Conservation (phyloP, 192 early-diverging fungal genomes). For the Coemansia sp. region DNA sequence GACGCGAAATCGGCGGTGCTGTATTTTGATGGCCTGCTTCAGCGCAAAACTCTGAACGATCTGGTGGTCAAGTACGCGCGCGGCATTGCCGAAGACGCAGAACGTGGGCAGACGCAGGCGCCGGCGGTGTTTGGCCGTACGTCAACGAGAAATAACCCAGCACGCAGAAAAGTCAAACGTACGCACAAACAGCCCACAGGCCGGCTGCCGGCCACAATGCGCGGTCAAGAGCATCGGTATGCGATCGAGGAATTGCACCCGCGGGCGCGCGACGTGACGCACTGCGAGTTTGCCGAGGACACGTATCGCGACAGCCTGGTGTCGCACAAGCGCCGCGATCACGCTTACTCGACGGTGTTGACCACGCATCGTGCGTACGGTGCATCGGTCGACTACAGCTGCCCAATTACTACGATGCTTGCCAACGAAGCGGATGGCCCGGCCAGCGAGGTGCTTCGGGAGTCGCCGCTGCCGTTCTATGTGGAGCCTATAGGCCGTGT, state of each 20-base stretch:
- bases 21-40: conserved; percentile 15
- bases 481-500: neutral
- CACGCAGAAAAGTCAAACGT: neutral
- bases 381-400: conserved; percentile 10
- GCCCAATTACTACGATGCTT: conserved; percentile 12
- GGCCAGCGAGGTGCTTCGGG: too few relatives aligned
- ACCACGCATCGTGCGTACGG: conserved; percentile 16
- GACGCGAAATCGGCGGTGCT: conserved; percentile 7
- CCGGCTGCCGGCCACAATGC: conserved; percentile 28
- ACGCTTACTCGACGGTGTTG: conserved; percentile 9
- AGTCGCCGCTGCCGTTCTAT: too few relatives aligned
- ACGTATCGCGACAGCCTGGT: neutral
- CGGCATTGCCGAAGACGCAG: conserved; percentile 3
- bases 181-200: neutral
- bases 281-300: conserved; percentile 21
- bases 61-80: conserved; percentile 17
- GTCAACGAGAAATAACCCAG: too few relatives aligned
- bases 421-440: neutral
- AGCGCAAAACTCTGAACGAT: conserved; percentile 2
- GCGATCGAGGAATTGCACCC: neutral
- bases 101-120: neutral
- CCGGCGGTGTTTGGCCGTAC: too few relatives aligned
- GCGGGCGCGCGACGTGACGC: neutral
- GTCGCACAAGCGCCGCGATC: neutral
- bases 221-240: conserved; percentile 1